phyloP scores from a whole-genome alignment of 2,329 filamentous ascomycete genomes.

The Xylaria hypoxylon region DNA sequence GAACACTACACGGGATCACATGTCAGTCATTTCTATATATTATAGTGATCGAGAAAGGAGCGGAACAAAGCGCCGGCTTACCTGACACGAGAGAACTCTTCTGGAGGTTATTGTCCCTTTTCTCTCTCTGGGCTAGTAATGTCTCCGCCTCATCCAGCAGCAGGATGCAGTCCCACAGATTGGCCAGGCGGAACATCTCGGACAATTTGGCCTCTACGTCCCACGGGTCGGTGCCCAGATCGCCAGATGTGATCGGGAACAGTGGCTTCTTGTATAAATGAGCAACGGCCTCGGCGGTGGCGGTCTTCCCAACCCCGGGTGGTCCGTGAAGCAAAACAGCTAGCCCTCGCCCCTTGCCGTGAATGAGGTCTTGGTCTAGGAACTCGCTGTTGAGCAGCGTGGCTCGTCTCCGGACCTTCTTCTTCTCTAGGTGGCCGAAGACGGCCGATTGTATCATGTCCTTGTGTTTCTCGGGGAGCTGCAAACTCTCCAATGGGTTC shows the following conservation, averaged over 20 bases:
- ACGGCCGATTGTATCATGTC: constrained; percentile 40
- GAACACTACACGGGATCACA: constrained; percentile 26
- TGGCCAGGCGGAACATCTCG: constrained; percentile 38
- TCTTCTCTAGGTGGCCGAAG: constrained; percentile 40
- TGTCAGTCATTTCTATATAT: constrained; percentile 6
- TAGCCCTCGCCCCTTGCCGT: constrained; percentile 37
- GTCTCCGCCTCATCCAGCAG: constrained; percentile 42
- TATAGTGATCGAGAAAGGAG: no score
- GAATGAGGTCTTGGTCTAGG: constrained; percentile 38
- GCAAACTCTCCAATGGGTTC: constrained; percentile 37
- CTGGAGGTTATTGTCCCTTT: constrained; percentile 41
- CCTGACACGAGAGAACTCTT: constrained; percentile 51
- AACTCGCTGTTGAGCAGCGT: constrained; percentile 38
- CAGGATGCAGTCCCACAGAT: constrained; percentile 41
- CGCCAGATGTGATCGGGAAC: constrained; percentile 38
- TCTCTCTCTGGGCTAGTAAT: constrained; percentile 38
- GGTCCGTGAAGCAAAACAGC: constrained; percentile 39
- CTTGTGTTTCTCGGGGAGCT: constrained; percentile 40
- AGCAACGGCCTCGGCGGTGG: constrained; percentile 39
- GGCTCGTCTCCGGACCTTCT: constrained; percentile 38
- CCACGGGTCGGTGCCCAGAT: constrained; percentile 39
- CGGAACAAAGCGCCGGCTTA: constrained; percentile 11
- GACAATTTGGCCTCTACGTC: constrained; percentile 40
- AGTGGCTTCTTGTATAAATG: constrained; percentile 39
- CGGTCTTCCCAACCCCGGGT: constrained; percentile 40